Conservation (phyloP, 176 grass and related monocot genomes). For the Juncus inflexus region DNA sequence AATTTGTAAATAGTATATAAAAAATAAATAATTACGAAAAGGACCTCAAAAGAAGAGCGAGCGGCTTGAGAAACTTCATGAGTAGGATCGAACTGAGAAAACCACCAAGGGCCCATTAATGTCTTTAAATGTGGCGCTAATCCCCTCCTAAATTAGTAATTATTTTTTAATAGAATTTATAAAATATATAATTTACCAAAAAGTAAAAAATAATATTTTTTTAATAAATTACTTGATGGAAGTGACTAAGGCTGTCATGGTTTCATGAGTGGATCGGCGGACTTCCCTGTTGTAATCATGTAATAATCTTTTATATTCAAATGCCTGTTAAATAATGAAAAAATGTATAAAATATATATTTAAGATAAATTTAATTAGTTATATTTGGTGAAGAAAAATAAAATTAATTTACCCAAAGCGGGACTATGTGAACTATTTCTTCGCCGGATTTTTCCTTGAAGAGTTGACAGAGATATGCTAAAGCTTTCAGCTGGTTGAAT, state of each 20-base stretch:
- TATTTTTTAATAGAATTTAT: slow-evolving; percentile 9
- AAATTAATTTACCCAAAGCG: slow-evolving; percentile 63
- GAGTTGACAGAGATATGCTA: slow-evolving; percentile 46
- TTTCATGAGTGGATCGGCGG: slow-evolving; percentile 76
- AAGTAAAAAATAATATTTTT: not conserved
- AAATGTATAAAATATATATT: slow-evolving; percentile 20
- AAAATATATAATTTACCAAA: slow-evolving; percentile 19
- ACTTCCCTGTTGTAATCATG: slow-evolving; percentile 96
- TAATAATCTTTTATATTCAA: slow-evolving; percentile 85
- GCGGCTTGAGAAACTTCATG: slow-evolving; percentile 87
- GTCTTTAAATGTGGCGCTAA: slow-evolving; percentile 86
- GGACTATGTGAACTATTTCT: slow-evolving; percentile 67
- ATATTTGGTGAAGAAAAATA: not conserved
- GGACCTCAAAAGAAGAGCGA: slow-evolving; percentile 79
- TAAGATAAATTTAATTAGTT: not conserved
- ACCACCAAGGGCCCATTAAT: slow-evolving; percentile 98
- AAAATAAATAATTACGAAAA: not conserved
- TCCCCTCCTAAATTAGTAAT: slow-evolving; percentile 60
- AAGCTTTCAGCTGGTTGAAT: slow-evolving; percentile 74
- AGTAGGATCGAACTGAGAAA: slow-evolving; percentile 94
- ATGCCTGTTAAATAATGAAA: slow-evolving; percentile 44
- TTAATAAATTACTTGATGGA: slow-evolving; percentile 55
- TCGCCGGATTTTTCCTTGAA: slow-evolving; percentile 65
- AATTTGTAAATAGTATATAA: slow-evolving; percentile 10
- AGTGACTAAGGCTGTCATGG: slow-evolving; percentile 71